Base-by-base conservation (phyloP, 192 early-diverging fungal genomes). In the Lobulomyces angularis region DNA sequence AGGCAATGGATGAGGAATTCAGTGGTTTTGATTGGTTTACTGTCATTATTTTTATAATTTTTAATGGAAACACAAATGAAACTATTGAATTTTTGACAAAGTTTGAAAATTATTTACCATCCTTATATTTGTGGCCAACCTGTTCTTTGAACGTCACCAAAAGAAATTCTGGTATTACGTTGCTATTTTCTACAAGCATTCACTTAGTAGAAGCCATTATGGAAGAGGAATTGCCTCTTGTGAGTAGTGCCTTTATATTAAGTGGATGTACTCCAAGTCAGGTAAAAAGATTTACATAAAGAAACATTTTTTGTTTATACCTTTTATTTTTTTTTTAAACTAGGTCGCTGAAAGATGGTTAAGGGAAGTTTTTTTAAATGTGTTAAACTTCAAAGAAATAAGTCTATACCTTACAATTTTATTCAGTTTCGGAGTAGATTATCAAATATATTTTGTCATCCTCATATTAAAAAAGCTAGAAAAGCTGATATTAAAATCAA, bases 191-290 rank as follows among this genome's bases (percentile, higher is more conserved):
- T 8, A 16, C 39, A 3, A 14, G 24, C 6, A 46, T 6, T 36
- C 60, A 62, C 37, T 29, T 64, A 27, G 47, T 72, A 12, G 69
- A 72, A 36, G 35, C 37, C 3, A 63, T 67, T 27, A 27, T 54
- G 14, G 65, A 67, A 45, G 32, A 20, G 12, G 62, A 66, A 32
- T 35, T 64, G 7, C 62, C 69, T 16, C 37, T 28, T 16, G 27
- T 67, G 7, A 62, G 50, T 16, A 60, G 58, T 9, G 69, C 69
- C 2, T 68, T 68, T 28, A 69, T 60, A 9, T 38, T 67, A 16
- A 58, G 47, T 17, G 69, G 69, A 8, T 72, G 65, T 45, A 63
- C 69, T 11, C 46, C 59, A 21, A 57, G 62, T 12, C 69, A 72
- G 57, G 69, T 72, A 51, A 0, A 31, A 8, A 17, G 20, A 3